Percentiles rank a stretch among this genome's conserved stretches.
Conservation (phyloP, 148 eudicot species). For the Amaranthus palmeri region DNA sequence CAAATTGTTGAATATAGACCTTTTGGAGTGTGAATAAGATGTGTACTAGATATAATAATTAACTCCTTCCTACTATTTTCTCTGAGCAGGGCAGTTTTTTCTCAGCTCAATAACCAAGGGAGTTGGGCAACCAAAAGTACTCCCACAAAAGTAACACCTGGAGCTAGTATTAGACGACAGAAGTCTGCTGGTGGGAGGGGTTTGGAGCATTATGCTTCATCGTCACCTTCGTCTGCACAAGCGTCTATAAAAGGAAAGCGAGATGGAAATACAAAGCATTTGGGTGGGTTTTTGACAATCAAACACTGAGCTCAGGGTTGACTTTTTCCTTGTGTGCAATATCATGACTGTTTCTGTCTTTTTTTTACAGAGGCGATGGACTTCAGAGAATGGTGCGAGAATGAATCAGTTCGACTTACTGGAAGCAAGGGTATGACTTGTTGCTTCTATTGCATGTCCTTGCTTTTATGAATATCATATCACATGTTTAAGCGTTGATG, state of each 20-base stretch:
- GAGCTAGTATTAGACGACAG: conserved; percentile 44
- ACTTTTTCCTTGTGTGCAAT: not conserved
- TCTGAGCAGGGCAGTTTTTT: conserved; percentile 56
- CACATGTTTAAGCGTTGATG: not conserved
- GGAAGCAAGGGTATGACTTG: conserved; percentile 68
- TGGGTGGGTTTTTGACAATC: conserved; percentile 43
- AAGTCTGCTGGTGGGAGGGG: conserved; percentile 47
- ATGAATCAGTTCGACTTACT: conserved; percentile 74
- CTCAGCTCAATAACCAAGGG: conserved; percentile 63
- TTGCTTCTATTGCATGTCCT: not conserved
- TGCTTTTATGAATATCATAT: too few relatives aligned
- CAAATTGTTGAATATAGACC: not conserved
- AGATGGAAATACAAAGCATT: conserved; percentile 46
- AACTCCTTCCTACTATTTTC: not conserved
- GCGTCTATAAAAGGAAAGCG: conserved; percentile 55
- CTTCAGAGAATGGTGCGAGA: conserved; percentile 95
- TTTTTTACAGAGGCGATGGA: conserved; percentile 79
- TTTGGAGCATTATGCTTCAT: conserved; percentile 31
- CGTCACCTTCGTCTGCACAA: conserved; percentile 50
- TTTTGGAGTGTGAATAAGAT: not conserved
- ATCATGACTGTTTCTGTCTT: not conserved
- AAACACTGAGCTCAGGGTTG: not conserved
- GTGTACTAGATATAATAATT: not conserved
- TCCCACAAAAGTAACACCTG: conserved; percentile 51
- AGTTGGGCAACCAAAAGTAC: conserved; percentile 56